Base-by-base conservation (phyloP, 805 yeast species). In the Ogataea kodamae region DNA sequence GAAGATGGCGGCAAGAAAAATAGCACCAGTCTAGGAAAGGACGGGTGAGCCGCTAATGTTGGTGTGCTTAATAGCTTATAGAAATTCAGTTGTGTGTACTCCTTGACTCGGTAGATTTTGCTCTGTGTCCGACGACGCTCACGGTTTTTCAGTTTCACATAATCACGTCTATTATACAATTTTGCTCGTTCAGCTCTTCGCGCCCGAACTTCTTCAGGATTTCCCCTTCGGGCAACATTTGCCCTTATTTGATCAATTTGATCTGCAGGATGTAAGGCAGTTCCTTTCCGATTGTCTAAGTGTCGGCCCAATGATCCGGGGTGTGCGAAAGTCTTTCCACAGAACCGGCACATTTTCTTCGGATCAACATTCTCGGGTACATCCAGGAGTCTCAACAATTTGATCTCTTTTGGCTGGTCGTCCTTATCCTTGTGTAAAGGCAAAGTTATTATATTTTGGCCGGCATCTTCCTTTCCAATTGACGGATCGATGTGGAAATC, bases 281-380 rank as follows among this genome's bases (percentile, higher is more conserved):
- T 65, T 1, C 82, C 83, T 34, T 72, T 71, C 40, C 73, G 68
- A 27, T 63, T 51, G 45, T 78, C 82, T 25, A 78, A 50, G 50
- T 77, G 83, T 21, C 83, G 59, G 1, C 81, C 81, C 36, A 75
- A 57, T 1, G 79, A 72, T 2, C 81, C 80, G 5, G 76, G 72
- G 39, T 74, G 74, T 3, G 76, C 65, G 50, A 76, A 78, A 1
- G 67, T 59, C 37, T 66, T 62, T 1, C 70, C 70, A 45, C 83
- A 77, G 47, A 74, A 75, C 1, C 61, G 61, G 49, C 82, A 75
- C 34, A 59, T 51, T 40, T 52, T 61, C 46, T 65, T 61, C 3
- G 57, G 57, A 23, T 53, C 58, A 5, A 46, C 50, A 16, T 53
- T 53, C 3, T 39, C 40, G 5, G 55, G 50, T 6, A 49, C 46